Evolutionary conservation across 108 stramenopile genomes (phyloP).

Genomic region (Nannochloropsis salina): DNA sequence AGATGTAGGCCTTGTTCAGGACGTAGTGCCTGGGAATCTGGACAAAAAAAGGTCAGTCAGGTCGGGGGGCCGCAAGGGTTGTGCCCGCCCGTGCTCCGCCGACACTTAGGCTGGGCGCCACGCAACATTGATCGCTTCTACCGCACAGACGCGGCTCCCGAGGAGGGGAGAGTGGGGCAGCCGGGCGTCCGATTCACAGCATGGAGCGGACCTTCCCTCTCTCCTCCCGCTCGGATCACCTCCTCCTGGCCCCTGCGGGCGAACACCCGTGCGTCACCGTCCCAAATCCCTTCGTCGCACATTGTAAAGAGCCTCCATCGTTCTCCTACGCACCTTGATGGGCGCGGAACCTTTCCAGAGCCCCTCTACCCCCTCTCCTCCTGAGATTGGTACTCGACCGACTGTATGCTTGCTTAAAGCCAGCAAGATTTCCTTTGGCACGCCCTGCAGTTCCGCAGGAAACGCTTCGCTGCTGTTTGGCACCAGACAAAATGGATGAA

Average conservation of each 20-base stretch:
- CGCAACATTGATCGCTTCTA: too few relatives aligned
- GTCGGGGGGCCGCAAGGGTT: neutral
- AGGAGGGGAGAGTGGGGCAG: too few relatives aligned
- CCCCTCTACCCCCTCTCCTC: neutral
- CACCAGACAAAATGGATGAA: neutral
- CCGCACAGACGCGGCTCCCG: too few relatives aligned
- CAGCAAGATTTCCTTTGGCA: neutral
- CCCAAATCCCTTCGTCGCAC: too few relatives aligned
- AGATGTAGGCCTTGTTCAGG: neutral
- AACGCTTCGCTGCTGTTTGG: neutral
- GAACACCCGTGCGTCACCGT: too few relatives aligned
- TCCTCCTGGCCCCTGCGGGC: too few relatives aligned
- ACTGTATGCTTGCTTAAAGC: neutral
- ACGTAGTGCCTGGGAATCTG: slow-evolving; percentile 16
- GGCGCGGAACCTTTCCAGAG: neutral
- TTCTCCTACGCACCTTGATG: neutral
- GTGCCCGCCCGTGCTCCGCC: too few relatives aligned
- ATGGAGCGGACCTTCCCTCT: too few relatives aligned
- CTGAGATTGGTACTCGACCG: neutral
- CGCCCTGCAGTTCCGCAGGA: neutral
- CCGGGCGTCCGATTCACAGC: too few relatives aligned
- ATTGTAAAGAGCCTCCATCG: too few relatives aligned
- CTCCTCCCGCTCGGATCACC: too few relatives aligned
- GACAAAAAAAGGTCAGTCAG: neutral
- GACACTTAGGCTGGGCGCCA: too few relatives aligned